Evolutionary conservation across 345 rosid species (phyloP).

Genomic region (Litchi chinensis): DNA sequence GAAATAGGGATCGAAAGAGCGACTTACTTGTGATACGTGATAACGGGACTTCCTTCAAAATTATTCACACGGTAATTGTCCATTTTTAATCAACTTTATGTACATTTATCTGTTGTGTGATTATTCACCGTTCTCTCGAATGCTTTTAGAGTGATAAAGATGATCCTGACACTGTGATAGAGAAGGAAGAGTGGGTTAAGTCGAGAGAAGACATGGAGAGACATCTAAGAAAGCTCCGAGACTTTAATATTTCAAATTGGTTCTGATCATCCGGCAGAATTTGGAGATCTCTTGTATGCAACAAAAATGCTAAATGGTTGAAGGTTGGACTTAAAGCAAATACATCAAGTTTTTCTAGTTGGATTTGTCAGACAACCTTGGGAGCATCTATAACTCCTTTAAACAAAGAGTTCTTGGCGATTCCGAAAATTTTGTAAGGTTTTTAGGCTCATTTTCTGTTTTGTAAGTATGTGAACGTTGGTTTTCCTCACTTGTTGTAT

Average conservation of each 20-base stretch:
- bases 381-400: background rate
- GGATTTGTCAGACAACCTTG: background rate
- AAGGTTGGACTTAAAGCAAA: background rate
- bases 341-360: background rate
- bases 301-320: background rate
- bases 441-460: background rate
- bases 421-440: background rate
- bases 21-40: slow-evolving; percentile 89
- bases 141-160: slow-evolving; percentile 62
- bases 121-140: background rate
- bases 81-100: background rate
- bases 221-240: slow-evolving; percentile 86
- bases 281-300: background rate
- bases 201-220: slow-evolving; percentile 82
- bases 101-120: background rate
- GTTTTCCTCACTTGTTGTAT: background rate
- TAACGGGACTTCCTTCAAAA: slow-evolving; percentile 78
- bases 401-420: background rate
- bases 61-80: slow-evolving; percentile 57
- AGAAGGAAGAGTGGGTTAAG: slow-evolving; percentile 85
- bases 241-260: slow-evolving; percentile 85
- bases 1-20: slow-evolving; percentile 74
- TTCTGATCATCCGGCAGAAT: slow-evolving; percentile 37
- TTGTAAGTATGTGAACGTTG: background rate
- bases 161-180: slow-evolving; percentile 77